Conservation (phyloP, 2,329 filamentous ascomycete species). For the Chrysoporthe cubensis region DNA sequence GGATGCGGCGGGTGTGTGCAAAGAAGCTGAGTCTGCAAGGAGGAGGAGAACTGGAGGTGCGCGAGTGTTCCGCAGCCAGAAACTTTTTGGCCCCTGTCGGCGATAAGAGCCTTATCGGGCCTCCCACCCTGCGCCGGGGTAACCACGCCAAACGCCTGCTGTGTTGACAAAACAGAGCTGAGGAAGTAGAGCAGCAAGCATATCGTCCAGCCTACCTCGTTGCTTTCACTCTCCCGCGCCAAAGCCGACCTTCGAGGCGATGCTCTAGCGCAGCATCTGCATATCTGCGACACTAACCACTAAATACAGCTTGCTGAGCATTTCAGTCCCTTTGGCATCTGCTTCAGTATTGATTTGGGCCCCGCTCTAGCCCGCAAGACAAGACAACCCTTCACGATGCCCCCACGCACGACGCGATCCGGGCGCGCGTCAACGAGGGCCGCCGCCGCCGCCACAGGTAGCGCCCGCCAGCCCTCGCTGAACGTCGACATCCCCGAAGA, state of each 20-base stretch:
- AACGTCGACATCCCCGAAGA: slow-evolving; percentile 68
- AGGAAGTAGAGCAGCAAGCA: not conserved
- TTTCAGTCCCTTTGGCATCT: slow-evolving; percentile 18
- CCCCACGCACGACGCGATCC: slow-evolving; percentile 52
- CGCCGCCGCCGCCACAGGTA: slow-evolving; percentile 43
- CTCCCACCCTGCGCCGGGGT: slow-evolving; percentile 23
- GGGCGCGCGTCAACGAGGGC: slow-evolving; percentile 48
- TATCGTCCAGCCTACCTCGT: not conserved
- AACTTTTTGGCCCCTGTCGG: slow-evolving; percentile 21
- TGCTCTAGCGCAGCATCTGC: slow-evolving; percentile 7
- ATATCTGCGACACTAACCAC: not conserved
- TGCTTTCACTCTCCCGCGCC: not conserved
- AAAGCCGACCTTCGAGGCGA: not conserved
- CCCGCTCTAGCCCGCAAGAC: slow-evolving; percentile 28
- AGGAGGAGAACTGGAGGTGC: not conserved
- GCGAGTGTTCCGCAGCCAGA: slow-evolving; percentile 13
- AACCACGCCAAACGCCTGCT: slow-evolving; percentile 21
- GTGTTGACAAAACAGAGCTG: slow-evolving; percentile 28
- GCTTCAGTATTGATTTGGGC: slow-evolving; percentile 29
- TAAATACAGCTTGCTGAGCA: slow-evolving; percentile 11
- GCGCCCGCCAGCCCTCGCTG: slow-evolving; percentile 49
- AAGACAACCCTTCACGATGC: slow-evolving; percentile 45
- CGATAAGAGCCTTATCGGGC: slow-evolving; percentile 15
- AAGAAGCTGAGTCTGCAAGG: not conserved
- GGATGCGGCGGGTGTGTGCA: not conserved